Base-by-base conservation (phyloP, 495 filamentous ascomycete species). In the Penicillium silybi region DNA sequence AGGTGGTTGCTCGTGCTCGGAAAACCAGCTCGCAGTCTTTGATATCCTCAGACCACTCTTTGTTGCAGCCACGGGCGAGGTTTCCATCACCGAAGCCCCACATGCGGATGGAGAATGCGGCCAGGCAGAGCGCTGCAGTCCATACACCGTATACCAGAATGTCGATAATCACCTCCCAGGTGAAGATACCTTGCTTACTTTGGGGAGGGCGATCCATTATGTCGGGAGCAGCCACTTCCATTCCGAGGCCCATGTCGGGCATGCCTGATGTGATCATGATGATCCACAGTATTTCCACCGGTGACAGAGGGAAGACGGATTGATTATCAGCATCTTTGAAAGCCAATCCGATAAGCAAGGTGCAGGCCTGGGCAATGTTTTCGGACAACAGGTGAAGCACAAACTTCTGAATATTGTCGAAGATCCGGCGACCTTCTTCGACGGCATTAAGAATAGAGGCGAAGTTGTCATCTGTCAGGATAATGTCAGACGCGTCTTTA, bases 401-500 rank as follows among this genome's bases (percentile, higher is more conserved):
- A 63, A 85, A 85, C 64, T 85, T 85, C 58, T 86, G 81, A 54
- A 86, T 84, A 58, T 85, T 86, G 63, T 85, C 81, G 48, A 85
- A 85, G 57, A 84, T 78, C 10, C 83, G 74, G 7, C 83, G 70
- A n/a, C 83, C 83, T 60, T 86, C 83, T 58, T 84, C 77, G 29
- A 85, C 72, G 8, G 83, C 79, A 41, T 81, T 80, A 10, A 88
- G 76, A 43, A 87, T 89, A 18, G 79, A 83, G 16, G 85, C 85
- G 57, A 90, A 90, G 64, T 88, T 89, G 62, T 89, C 87, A 52
- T 86, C 82, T 0, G 83, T 79, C 15, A 90, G 74, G 22, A 90
- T 79, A 61, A 90, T 85, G 59, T 86, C 83, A 10, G 85, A 81
- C 7, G 85, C 87, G 46, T 88, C 85, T 57, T 86, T 88, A 26